These are phyloP conservation scores for Grosmannia clavigera DNA, from an alignment of 2,329 filamentous ascomycete species.

Conservation along the genomic window DNA sequence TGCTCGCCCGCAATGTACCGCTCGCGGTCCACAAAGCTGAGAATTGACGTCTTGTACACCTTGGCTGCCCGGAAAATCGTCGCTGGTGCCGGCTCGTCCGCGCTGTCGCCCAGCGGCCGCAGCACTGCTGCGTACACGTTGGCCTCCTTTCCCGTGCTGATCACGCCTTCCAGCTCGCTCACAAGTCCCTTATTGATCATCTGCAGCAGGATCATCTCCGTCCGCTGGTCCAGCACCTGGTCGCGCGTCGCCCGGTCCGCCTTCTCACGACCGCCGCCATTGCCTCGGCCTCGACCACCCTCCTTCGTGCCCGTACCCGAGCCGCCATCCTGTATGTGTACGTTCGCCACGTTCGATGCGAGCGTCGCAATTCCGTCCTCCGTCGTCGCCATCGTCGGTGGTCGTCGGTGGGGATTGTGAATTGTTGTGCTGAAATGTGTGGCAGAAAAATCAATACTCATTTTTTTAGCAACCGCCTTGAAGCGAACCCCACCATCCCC, in stretches of 20 bases:
- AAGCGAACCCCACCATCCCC: neutral
- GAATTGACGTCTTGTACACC: slow-evolving; percentile 95
- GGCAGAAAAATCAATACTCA: neutral
- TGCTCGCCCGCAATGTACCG: slow-evolving; percentile 93
- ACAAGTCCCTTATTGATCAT: slow-evolving; percentile 89
- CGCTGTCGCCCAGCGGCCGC: slow-evolving; percentile 34
- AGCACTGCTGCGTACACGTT: slow-evolving; percentile 91
- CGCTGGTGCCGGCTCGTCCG: slow-evolving; percentile 15
- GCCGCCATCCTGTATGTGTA: slow-evolving; percentile 10
- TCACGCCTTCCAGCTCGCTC: slow-evolving; percentile 83
- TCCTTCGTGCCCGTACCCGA: slow-evolving; percentile 7
- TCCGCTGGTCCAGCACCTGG: slow-evolving; percentile 86
- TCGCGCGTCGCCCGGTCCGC: slow-evolving; percentile 88
- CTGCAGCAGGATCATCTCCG: slow-evolving; percentile 88
- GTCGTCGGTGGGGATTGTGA: neutral
- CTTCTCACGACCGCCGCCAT: slow-evolving; percentile 49
- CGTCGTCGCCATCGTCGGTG: slow-evolving; percentile 2
- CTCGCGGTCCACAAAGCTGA: slow-evolving; percentile 96
- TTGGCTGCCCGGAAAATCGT: slow-evolving; percentile 79
- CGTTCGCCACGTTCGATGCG: slow-evolving; percentile 5
- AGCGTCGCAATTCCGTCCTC: slow-evolving; percentile 6
- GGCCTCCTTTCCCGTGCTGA: slow-evolving; percentile 95
- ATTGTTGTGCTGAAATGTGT: neutral
- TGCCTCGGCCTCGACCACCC: neutral
- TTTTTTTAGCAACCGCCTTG: neutral